Evolutionary conservation across 75 land plant species (phyloP).

Genomic region (Pseudotsuga menziesii): DNA sequence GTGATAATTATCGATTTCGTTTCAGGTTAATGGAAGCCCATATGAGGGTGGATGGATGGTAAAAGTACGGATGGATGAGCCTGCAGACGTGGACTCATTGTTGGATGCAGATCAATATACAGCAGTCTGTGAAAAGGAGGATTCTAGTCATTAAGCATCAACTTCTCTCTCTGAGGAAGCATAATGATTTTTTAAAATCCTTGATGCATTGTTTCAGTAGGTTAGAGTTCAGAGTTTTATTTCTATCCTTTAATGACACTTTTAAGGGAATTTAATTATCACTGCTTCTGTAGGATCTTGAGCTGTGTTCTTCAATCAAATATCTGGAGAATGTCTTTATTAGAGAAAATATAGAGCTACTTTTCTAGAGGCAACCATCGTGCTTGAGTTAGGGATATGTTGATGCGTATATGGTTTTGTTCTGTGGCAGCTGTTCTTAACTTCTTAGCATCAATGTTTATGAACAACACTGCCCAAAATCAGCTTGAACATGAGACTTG

Average conservation of each 20-base stretch:
- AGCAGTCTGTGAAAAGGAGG: slow-evolving; percentile 61
- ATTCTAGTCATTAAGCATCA: slow-evolving; percentile 24
- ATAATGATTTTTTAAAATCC: not conserved
- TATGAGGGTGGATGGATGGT: slow-evolving; percentile 75
- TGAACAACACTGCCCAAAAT: no score
- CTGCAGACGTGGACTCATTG: slow-evolving; percentile 41
- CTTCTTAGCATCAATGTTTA: no score
- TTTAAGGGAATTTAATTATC: no score
- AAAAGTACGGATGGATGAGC: slow-evolving; percentile 55
- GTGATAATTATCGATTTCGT: not conserved
- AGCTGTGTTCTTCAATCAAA: no score
- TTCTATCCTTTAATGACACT: not conserved
- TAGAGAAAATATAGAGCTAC: no score
- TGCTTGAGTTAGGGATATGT: no score
- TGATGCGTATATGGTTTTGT: no score
- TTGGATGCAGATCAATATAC: slow-evolving; percentile 59
- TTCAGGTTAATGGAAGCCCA: slow-evolving; percentile 67
- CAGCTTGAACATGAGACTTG: no score
- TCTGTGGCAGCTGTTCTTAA: no score
- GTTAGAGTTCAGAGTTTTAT: not conserved
- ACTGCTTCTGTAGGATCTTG: no score
- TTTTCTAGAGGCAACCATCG: no score
- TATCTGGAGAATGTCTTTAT: no score
- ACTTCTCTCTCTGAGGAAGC: not conserved
- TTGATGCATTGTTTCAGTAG: not conserved